phyloP scores from a whole-genome alignment of 306 rosid genomes.

The Citrullus mucosospermus region DNA sequence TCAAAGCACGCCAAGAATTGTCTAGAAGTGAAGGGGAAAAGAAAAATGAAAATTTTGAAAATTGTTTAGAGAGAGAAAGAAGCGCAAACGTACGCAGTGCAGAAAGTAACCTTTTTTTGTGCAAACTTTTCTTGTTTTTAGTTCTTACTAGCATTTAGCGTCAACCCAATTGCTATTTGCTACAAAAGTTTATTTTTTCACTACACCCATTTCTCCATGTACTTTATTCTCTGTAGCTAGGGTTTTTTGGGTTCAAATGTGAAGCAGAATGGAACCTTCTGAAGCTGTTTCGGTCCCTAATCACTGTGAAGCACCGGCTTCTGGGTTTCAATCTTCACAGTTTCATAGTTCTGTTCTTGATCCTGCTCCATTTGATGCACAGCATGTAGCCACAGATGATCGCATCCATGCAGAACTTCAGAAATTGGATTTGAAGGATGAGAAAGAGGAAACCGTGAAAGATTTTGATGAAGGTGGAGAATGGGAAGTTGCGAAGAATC shows the following conservation, averaged over 20 bases:
- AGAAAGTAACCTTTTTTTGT: conserved; percentile 3
- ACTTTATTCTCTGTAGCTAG: conserved; percentile 27
- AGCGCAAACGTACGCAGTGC: not conserved
- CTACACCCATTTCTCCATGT: conserved; percentile 1
- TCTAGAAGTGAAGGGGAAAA: not conserved
- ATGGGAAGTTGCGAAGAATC: conserved; percentile 14
- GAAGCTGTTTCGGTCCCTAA: conserved; percentile 23
- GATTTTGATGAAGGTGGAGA: conserved; percentile 14
- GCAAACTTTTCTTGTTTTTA: not conserved
- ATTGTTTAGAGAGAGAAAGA: not conserved
- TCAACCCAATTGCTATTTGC: conserved; percentile 1
- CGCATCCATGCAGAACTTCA: conserved; percentile 5
- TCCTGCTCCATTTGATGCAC: conserved; percentile 31
- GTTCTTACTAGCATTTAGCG: not conserved
- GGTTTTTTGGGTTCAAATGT: conserved; percentile 74
- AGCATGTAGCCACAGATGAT: not conserved
- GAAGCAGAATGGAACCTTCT: conserved; percentile 70
- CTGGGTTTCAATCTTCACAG: conserved; percentile 12
- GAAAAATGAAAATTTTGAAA: not conserved
- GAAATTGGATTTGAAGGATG: conserved; percentile 19
- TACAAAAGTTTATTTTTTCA: not conserved
- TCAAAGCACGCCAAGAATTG: not conserved
- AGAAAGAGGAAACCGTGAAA: conserved; percentile 6
- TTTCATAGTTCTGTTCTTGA: conserved; percentile 20
- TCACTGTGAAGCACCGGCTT: conserved; percentile 9